Evolutionary conservation across 129 eudicot genomes (phyloP).

Genomic region (Escallonia herrerae): DNA sequence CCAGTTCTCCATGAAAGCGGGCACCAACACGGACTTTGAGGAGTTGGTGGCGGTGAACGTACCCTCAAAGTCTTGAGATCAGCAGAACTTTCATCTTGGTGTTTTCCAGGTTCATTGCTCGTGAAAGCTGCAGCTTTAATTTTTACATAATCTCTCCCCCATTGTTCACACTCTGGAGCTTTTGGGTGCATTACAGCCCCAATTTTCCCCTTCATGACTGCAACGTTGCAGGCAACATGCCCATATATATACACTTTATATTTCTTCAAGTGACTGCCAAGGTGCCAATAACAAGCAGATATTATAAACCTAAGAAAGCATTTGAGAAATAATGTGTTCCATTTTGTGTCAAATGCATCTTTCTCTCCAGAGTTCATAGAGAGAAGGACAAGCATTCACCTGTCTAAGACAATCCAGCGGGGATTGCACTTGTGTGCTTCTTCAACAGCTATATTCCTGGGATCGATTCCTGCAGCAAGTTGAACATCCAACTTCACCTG

Average conservation of each 20-base stretch:
- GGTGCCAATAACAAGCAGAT: conserved; percentile 14
- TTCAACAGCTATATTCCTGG: conserved; percentile 8
- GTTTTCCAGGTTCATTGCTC: not conserved
- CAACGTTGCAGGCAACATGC: conserved; percentile 43
- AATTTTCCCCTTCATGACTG: conserved; percentile 37
- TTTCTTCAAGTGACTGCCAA: conserved; percentile 30
- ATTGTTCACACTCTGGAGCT: conserved; percentile 24
- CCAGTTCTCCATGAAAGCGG: conserved; percentile 39
- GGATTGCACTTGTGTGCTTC: conserved; percentile 10
- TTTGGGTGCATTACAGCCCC: conserved; percentile 44
- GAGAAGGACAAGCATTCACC: not conserved
- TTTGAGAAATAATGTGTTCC: too few species aligned
- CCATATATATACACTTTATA: conserved; percentile 39
- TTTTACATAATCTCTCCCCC: conserved; percentile 19
- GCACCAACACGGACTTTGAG: conserved; percentile 22
- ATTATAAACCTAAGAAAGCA: not conserved
- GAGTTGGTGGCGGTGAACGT: conserved; percentile 16
- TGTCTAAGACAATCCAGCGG: conserved; percentile 18
- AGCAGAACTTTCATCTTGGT: conserved; percentile 8
- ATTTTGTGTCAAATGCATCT: not conserved
- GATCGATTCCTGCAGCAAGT: conserved; percentile 18
- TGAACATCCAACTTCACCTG: conserved; percentile 17
- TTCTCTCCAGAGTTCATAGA: not conserved
- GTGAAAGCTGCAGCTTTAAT: conserved; percentile 18
- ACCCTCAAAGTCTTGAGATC: not conserved